Evolutionary conservation across 345 rosid species (phyloP), one percentile per base, ranked within the genome.

Genomic region (Lenwebbia sp.): DNA sequence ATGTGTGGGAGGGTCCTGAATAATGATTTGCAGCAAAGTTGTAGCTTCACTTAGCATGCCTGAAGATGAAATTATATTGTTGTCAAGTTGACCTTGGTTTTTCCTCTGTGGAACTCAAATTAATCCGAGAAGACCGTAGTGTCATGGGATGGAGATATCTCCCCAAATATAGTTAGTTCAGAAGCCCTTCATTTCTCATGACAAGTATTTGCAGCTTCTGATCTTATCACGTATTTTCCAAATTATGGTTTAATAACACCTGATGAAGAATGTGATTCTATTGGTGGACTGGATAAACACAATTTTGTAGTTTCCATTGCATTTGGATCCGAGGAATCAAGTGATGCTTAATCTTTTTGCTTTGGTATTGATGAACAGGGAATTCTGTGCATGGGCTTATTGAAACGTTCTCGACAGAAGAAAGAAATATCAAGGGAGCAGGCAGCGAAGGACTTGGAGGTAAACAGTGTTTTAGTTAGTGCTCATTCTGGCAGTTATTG

Each of bases 381-480:
- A 84, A 83, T 97, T 86, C 88, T 96, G 54, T 97, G 99, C 94
- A 93, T 97, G 13, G 99, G 98, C 88, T 95, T 90, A 83, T 90
- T 97, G 83, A 96, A 94, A 91, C 98, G 98, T 75, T 86, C 96
- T 53, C 93, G 94, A 28, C 96, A 93, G 91, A 37, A 90, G 89
- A 92, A 94, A 86, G 94, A 93, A 86, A 86, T 93, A 78, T 87
- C 98, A 40, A 95, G 95, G 90, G 98, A 94, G 85, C 96, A 96
- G 91, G 98, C 98, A 26, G 85, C 92, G 86, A 92, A 90, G 90
- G 99, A 95, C 89, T 89, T 97, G 78, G 98, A 96, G 98, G 99
- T 94, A 89, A 89, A 92, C 88, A 41, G 58, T 70, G 47, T 7
- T 37, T 37, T 37, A 70, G 47, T 70, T 70, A 37, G 26, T 70